A percentile compares a stretch with the other conserved stretches of the same genome.
These are phyloP conservation scores for Kalanchoe fedtschenkoi DNA, from an alignment of 164 flowering plant genomes.

Conservation along the genomic window DNA sequence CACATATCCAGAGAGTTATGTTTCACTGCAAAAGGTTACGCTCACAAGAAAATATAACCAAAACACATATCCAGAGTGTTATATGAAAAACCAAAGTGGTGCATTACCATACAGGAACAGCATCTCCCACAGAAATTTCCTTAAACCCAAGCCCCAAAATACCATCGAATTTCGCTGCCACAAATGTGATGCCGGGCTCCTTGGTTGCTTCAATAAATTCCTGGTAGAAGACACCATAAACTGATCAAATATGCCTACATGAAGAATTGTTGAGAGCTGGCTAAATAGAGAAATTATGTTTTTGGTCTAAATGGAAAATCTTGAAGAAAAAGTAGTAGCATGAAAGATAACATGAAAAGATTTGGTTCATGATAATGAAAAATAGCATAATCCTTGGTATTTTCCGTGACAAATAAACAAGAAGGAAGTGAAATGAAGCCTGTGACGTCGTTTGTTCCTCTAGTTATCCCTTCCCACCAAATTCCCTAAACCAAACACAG, in stretches of 20 bases:
- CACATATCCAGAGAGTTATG: neutral
- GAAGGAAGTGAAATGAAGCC: too few relatives aligned
- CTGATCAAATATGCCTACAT: neutral
- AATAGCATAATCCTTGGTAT: too few relatives aligned
- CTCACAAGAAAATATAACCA: neutral
- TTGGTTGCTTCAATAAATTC: slow-evolving; percentile 9
- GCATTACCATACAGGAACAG: slow-evolving; percentile 7
- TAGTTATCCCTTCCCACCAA: too few relatives aligned
- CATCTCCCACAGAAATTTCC: slow-evolving; percentile 7
- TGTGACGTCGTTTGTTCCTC: too few relatives aligned
- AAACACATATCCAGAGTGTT: neutral
- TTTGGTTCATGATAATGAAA: too few relatives aligned
- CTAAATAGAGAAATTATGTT: too few relatives aligned
- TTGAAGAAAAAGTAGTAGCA: too few relatives aligned
- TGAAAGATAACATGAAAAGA: too few relatives aligned
- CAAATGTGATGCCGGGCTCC: slow-evolving; percentile 8
- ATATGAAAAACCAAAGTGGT: neutral
- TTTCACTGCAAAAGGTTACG: neutral
- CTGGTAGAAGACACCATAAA: neutral
- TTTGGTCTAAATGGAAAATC: too few relatives aligned
- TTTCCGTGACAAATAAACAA: too few relatives aligned
- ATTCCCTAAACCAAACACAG: neutral
- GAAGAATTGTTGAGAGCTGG: neutral
- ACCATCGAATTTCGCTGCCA: slow-evolving; percentile 7
- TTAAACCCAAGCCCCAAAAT: slow-evolving; percentile 7